Evolutionary conservation across 169 alveolate genomes (phyloP).

Genomic region (Eimeria brunetti): DNA sequence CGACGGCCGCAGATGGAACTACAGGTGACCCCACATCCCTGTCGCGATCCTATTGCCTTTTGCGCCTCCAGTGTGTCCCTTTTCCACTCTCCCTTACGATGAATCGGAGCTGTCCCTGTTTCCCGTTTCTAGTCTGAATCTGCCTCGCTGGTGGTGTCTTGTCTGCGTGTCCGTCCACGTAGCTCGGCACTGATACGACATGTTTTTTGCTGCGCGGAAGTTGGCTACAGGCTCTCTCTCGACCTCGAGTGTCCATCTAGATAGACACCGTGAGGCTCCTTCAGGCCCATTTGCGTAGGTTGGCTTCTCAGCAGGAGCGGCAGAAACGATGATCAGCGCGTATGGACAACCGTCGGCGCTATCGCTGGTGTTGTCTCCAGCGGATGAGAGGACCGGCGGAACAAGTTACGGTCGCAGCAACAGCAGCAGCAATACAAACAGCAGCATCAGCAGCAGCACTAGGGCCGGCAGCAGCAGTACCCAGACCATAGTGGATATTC

Average conservation of each 20-base stretch:
- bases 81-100: neutral
- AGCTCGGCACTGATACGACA: neutral
- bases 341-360: slow-evolving; percentile 35
- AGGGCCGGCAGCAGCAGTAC: neutral
- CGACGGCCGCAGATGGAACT: slow-evolving; percentile 27
- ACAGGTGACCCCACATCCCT: slow-evolving; percentile 3
- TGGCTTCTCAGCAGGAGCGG: neutral
- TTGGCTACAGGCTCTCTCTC: slow-evolving; percentile 37
- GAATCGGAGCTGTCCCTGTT: neutral
- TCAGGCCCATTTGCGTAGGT: neutral
- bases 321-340: slow-evolving; percentile 24
- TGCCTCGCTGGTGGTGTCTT: neutral
- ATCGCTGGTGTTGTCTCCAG: slow-evolving; percentile 11
- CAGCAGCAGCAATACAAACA: neutral
- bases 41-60: neutral
- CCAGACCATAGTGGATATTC: slow-evolving; percentile 12
- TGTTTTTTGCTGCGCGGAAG: neutral
- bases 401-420: neutral
- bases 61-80: neutral
- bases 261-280: neutral
- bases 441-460: neutral
- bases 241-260: neutral
- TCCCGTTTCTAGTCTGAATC: neutral
- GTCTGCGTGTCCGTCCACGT: neutral
- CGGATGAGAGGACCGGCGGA: neutral